A percentile compares a stretch with the other conserved stretches of the same genome.
Evolutionary conservation across 2,329 filamentous ascomycete genomes (phyloP).

Genomic region (Nigrospora oryzae): DNA sequence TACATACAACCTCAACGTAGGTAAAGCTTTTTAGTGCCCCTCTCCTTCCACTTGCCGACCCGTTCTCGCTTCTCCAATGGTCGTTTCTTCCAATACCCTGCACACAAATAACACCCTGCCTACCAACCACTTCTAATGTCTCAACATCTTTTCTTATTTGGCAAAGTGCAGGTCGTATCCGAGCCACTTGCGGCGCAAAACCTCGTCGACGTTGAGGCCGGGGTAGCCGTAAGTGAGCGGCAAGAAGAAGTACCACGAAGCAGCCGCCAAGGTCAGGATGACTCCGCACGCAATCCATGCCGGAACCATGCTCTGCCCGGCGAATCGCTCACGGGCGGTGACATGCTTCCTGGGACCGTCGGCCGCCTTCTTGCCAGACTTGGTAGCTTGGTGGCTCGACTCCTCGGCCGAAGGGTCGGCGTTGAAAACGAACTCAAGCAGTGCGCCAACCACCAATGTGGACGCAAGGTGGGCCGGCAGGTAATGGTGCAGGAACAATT

Average conservation of each 20-base stretch:
- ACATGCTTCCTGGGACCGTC: slow-evolving; percentile 47
- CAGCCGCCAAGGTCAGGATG: slow-evolving; percentile 60
- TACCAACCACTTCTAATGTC: too few relatives aligned
- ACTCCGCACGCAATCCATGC: slow-evolving; percentile 72
- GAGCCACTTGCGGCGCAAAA: slow-evolving; percentile 85
- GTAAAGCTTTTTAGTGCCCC: too few relatives aligned
- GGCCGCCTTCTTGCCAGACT: slow-evolving; percentile 36
- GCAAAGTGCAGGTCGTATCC: slow-evolving; percentile 98
- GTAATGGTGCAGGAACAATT: slow-evolving; percentile 97
- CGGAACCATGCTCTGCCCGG: slow-evolving; percentile 65
- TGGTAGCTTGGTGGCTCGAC: slow-evolving; percentile 31
- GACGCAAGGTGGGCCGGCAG: slow-evolving; percentile 90
- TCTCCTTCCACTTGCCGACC: too few relatives aligned
- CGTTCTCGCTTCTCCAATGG: too few relatives aligned
- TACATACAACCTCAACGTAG: too few relatives aligned
- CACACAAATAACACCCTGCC: too few relatives aligned
- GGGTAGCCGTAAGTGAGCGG: slow-evolving; percentile 94
- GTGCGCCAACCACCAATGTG: slow-evolving; percentile 77
- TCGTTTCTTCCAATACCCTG: too few relatives aligned
- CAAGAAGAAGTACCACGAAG: slow-evolving; percentile 86
- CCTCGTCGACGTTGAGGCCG: slow-evolving; percentile 69
- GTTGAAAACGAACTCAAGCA: slow-evolving; percentile 95
- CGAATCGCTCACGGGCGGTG: slow-evolving; percentile 75
- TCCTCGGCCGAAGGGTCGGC: slow-evolving; percentile 64
- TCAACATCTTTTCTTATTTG: slow-evolving; percentile 53